These are phyloP conservation scores for Candida lessepsii DNA, from an alignment of 805 yeast genomes.

Conservation along the genomic window DNA sequence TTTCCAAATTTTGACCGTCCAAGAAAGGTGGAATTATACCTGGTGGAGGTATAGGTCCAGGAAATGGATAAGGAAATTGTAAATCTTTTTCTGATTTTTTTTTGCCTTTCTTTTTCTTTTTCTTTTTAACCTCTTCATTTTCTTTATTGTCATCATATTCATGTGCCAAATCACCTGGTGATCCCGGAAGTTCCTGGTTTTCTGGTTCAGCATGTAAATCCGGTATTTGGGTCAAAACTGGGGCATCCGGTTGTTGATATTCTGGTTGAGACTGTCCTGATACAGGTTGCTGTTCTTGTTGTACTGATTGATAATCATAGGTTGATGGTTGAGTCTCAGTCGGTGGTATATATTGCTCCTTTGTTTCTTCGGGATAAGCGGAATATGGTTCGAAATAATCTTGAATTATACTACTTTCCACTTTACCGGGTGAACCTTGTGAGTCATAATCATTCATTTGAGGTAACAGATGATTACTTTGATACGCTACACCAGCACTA, in stretches of 20 bases:
- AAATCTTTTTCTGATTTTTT: constrained; percentile 9
- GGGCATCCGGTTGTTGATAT: not conserved
- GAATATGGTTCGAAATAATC: constrained; percentile 26
- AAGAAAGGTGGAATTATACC: constrained; percentile 15
- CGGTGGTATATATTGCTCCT: constrained; percentile 21
- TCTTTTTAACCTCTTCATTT: constrained; percentile 15
- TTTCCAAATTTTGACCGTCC: constrained; percentile 11
- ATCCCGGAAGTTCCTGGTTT: not conserved
- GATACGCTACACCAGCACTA: constrained; percentile 1
- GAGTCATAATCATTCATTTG: constrained; percentile 1
- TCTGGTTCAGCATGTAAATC: not conserved
- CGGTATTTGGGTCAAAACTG: not conserved
- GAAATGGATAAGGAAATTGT: constrained; percentile 13
- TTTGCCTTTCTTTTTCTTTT: constrained; percentile 15
- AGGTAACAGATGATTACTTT: constrained; percentile 8
- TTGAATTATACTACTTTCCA: constrained; percentile 11
- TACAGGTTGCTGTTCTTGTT: not conserved
- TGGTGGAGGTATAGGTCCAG: constrained; percentile 15
- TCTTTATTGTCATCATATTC: constrained; percentile 14
- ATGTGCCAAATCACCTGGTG: not conserved
- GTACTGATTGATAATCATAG: not conserved
- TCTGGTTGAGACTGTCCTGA: not conserved
- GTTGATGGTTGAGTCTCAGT: constrained; percentile 17
- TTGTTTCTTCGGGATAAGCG: too few relatives aligned
- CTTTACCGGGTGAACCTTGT: constrained; percentile 8